A percentile compares a stretch with the other conserved stretches of the same genome.
phyloP scores from a whole-genome alignment of 2,329 filamentous ascomycete species.

The Laburnicola sp. region DNA sequence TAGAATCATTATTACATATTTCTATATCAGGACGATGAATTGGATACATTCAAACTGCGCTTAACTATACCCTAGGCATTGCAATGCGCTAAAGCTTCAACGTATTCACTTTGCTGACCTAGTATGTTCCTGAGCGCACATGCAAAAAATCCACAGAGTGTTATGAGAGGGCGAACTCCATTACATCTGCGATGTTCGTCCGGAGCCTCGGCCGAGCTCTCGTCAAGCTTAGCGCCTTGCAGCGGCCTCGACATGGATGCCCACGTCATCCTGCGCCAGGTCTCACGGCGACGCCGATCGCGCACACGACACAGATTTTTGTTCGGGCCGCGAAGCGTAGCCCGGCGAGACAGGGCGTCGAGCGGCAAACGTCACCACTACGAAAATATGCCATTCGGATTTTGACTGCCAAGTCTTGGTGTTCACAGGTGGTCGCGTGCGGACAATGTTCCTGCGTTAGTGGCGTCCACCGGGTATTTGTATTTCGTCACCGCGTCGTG shows the following conservation, averaged over 20 bases:
- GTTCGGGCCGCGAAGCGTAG: background rate
- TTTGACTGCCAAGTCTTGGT: background rate
- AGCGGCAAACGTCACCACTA: background rate
- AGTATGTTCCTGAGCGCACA: no score
- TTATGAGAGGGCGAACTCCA: no score
- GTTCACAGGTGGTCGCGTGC: constrained; percentile 2
- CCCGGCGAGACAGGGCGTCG: background rate
- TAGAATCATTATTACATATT: no score
- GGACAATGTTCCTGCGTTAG: constrained; percentile 29
- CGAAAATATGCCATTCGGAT: background rate
- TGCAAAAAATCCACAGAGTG: no score
- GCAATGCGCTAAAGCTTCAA: no score
- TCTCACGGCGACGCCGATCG: constrained; percentile 1
- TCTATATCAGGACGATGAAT: no score
- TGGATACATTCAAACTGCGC: no score
- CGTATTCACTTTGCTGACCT: no score
- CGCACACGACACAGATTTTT: background rate
- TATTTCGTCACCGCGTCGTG: constrained; percentile 25
- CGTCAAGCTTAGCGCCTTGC: no score
- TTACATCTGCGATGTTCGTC: background rate
- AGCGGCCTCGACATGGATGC: no score
- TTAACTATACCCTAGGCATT: no score
- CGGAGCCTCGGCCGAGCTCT: background rate
- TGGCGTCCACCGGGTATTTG: constrained; percentile 18
- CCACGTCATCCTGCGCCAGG: constrained; percentile 1